Conservation (phyloP, 2,329 filamentous ascomycete genomes). For the Penicillium sp. region DNA sequence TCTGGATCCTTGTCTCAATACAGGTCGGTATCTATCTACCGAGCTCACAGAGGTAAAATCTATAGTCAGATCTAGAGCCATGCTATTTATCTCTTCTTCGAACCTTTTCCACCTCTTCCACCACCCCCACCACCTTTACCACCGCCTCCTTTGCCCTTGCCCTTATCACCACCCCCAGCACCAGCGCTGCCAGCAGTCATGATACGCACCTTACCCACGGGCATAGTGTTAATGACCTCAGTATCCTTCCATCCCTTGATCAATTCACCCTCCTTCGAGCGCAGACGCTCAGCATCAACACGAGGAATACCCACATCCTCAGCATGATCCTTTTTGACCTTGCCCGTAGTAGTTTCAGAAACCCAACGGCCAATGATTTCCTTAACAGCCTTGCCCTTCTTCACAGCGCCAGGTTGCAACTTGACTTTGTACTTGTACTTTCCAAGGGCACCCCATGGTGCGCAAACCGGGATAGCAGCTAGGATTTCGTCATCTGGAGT, state of each 20-base stretch:
- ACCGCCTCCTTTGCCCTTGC: slow-evolving; percentile 24
- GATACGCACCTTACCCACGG: slow-evolving; percentile 76
- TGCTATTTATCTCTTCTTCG: slow-evolving; percentile 40
- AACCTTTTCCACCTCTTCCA: slow-evolving; percentile 34
- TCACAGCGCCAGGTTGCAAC: slow-evolving; percentile 82
- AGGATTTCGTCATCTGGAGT: slow-evolving; percentile 74
- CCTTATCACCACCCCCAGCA: slow-evolving; percentile 34
- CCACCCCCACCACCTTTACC: slow-evolving; percentile 19
- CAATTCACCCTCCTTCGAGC: slow-evolving; percentile 82
- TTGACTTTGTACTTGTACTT: slow-evolving; percentile 93
- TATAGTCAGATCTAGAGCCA: neutral
- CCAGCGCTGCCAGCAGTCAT: slow-evolving; percentile 61
- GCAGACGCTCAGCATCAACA: slow-evolving; percentile 71
- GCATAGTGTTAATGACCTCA: slow-evolving; percentile 77
- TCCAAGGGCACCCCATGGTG: slow-evolving; percentile 61
- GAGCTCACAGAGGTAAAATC: neutral
- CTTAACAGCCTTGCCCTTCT: slow-evolving; percentile 92
- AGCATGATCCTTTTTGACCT: slow-evolving; percentile 52
- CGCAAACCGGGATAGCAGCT: slow-evolving; percentile 61
- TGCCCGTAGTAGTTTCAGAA: slow-evolving; percentile 54
- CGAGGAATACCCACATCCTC: slow-evolving; percentile 55
- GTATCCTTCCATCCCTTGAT: slow-evolving; percentile 77
- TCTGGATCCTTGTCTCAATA: no score
- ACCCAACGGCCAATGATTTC: slow-evolving; percentile 86
- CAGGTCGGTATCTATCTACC: neutral